Evolutionary conservation across 2,329 filamentous ascomycete species (phyloP), one percentile per base, ranked within the genome.

Genomic region (Alternaria ethzedia): DNA sequence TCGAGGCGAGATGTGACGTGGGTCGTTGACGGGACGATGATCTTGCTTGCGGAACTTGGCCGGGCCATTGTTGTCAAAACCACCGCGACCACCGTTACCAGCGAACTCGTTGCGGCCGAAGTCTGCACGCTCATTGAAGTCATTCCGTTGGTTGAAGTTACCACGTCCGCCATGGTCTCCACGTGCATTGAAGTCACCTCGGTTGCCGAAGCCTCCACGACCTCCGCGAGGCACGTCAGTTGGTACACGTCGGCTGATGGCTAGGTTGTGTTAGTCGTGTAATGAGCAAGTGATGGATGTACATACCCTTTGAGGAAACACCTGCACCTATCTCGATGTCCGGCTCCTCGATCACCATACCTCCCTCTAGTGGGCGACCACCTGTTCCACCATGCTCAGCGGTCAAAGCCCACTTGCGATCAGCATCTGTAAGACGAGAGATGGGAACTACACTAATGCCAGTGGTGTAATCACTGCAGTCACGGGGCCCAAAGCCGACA

Each of bases 321-420:
- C 96, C 96, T 17, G 95, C 94, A 57, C 96, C 96, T 61, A 99
- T 99, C 81, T 99, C 96, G 73, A 99, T 99, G 77, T 99, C 96
- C 4, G 96, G 96, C 81, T 99, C 96, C 79, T 99, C 96, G 25
- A 99, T 91, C 7, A 94, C 91, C 82, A 99, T 88, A 45, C 94
- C 94, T 13, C 88, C 85, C 75, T 94, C 90, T 64, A 99, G 93
- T 2, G 89, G 83, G 60, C 88, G 87, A 59, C 95, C 96, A 60
- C 95, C 96, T 66, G 93, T 97, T 58, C 96, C 96, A 69, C 96
- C 96, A 77, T 91, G 97, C 69, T 97, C 93, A 12, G 96, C 96
- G 36, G 90, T 97, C 68, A 97, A 82, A 86, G 98, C 93, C 96
- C 96, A 99, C 81, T 98, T 97, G 66, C 93, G 89, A 82, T 99